Base-by-base conservation (phyloP, 164 flowering plant species). In the Sedum album region DNA sequence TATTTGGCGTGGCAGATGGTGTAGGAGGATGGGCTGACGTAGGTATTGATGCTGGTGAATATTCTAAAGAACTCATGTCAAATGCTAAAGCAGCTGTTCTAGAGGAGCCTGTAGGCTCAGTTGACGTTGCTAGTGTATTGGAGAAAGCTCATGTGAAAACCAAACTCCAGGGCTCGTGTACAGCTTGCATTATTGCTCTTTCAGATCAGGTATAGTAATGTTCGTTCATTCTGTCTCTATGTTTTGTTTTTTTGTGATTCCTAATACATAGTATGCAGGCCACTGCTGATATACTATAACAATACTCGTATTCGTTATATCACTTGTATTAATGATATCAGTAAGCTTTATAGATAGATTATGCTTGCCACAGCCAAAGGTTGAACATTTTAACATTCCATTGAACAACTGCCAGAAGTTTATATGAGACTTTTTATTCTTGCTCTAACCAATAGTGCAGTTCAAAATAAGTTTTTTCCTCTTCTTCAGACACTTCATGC, bases 111-210 rank as follows among this genome's bases (percentile, higher is more conserved):
- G 84, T 83, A 72, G 96, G 93, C 73, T 88, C 82, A 23, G 72
- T 93, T 57, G 97, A 93, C 72, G 92, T 96, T 11, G 87, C 84
- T 23, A 80, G n/a, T n/a, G n/a, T n/a, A n/a, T n/a, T n/a, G n/a
- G n/a, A n/a, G n/a, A n/a, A n/a, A n/a, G n/a, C n/a, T 35, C 81
- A 93, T 78, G 76, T 79, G 5, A 79, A 79, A 68, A 91, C 97
- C 35, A 91, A 83, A 77, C 84, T 92, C 55, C 83, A 76, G 74
- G 98, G 98, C 6, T 93, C 97, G 20, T 91, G 97, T 66, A 93
- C 98, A 28, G 98, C 97, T 20, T 93, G 98, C 76, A 91, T 93
- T 62, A 79, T 93, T 62, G 94, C 98, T 7, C 97, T 93, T 66
- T 86, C 97, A 5, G 91, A 85, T 21, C 83, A 87, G 96, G 98